Base-by-base conservation (phyloP, 129 eudicot genomes). In the Artemisia argyi region DNA sequence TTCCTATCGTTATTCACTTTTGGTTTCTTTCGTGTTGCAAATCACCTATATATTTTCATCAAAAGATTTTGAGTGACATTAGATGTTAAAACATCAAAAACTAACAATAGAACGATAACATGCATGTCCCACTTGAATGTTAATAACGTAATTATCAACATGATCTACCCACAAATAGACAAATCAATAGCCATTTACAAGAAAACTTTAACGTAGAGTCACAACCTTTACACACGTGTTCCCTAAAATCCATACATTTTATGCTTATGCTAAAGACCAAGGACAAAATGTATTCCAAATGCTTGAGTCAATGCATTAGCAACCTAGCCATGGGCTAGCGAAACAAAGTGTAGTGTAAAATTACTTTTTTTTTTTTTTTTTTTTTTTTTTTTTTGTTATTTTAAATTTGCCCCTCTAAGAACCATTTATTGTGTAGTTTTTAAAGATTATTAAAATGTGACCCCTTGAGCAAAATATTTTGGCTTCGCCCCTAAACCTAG, bases 221-320 rank as follows among this genome's bases (percentile, higher is more conserved):
- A 20, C 15, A 30, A 30, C 30, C 32, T 69, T 69, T 69, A 30
- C 64, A 69, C n/a, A 53, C 62, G 42, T 69, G 61, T 57, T 32
- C 17, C 52, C 17, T 69, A 39, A 2, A 26, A 54, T 52, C 17
- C 11, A 52, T 15, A 54, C 62, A 69, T 28, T 20, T 30, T 11
- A 16, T 13, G 11, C 20, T 53, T 30, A 52, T 18, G 46, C 16
- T 69, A 53, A 16, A 53, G 28, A 69, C 12, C 0, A 42, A 53
- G 35, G 35, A 69, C 74, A 52, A 69, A 53, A 28, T 5, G 30
- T 52, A 69, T 19, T n/a, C 14, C 0, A 6, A 53, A 16, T 53
- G 74, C 54, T 35, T 3, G 1, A 30, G 47, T 69, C 51, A 12
- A 16, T 30, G 32, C 63, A 28, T 69, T 20, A 30, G 32, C 53